phyloP scores from a whole-genome alignment of 1,284 basidiomycete genomes.

The Anthracocystis walkeri region DNA sequence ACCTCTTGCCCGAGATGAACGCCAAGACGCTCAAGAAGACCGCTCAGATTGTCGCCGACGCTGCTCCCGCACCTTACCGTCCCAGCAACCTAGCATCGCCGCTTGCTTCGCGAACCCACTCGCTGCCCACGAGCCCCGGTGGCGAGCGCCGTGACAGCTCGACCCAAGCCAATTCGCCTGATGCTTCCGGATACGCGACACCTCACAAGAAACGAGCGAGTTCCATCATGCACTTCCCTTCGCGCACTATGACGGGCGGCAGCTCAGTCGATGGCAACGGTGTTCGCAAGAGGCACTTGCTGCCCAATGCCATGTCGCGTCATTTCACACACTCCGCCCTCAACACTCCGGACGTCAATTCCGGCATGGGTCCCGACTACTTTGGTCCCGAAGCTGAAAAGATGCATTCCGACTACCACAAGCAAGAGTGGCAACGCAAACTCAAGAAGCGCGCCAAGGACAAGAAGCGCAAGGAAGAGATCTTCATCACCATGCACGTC shows the following conservation, averaged over 20 bases:
- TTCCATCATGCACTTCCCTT: slow-evolving; percentile 51
- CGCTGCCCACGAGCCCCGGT: slow-evolving; percentile 41
- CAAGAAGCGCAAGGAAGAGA: slow-evolving; percentile 67
- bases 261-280: slow-evolving; percentile 34
- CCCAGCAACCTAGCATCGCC: slow-evolving; percentile 42
- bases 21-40: slow-evolving; percentile 67
- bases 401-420: slow-evolving; percentile 39
- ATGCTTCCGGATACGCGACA: slow-evolving; percentile 34
- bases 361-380: slow-evolving; percentile 55
- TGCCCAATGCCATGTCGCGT: slow-evolving; percentile 40
- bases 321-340: slow-evolving; percentile 51
- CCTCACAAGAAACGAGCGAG: slow-evolving; percentile 45
- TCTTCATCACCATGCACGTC: slow-evolving; percentile 84
- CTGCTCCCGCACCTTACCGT: slow-evolving; percentile 53
- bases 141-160: slow-evolving; percentile 37
- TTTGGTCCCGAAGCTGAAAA: slow-evolving; percentile 55
- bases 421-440: slow-evolving; percentile 66
- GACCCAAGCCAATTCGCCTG: slow-evolving; percentile 45
- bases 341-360: slow-evolving; percentile 56
- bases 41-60: slow-evolving; percentile 67
- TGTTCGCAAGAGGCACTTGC: slow-evolving; percentile 21
- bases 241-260: slow-evolving; percentile 43
- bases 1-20: slow-evolving; percentile 68
- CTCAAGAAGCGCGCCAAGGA: slow-evolving; percentile 63
- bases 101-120: slow-evolving; percentile 39